These are phyloP conservation scores for Botrytis hyacinthi DNA, from an alignment of 2,329 filamentous ascomycete genomes.

Conservation along the genomic window DNA sequence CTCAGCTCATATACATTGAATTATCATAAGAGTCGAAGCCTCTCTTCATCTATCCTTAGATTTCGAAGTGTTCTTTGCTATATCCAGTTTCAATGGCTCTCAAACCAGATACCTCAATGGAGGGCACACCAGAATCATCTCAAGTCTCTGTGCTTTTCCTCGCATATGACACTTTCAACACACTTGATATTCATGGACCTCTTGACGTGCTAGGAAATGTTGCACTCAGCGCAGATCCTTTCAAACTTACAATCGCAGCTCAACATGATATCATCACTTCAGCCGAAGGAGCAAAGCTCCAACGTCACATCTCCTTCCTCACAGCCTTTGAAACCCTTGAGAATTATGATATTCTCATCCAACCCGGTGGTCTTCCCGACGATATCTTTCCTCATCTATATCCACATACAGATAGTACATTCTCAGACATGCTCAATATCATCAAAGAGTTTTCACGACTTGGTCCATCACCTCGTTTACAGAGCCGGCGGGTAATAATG, in stretches of 20 bases:
- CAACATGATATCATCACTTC: conserved; percentile 10
- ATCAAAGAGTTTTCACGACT: conserved; percentile 76
- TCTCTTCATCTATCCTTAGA: not conserved
- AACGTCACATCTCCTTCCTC: conserved; percentile 61
- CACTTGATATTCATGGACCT: conserved; percentile 18
- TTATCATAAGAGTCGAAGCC: not conserved
- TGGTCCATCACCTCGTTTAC: conserved; percentile 72
- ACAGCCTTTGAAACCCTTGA: conserved; percentile 64
- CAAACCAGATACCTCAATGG: conserved; percentile 7
- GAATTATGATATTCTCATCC: conserved; percentile 70
- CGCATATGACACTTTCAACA: conserved; percentile 20
- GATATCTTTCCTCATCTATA: conserved; percentile 48
- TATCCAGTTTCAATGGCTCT: not conserved
- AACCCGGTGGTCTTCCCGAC: conserved; percentile 66
- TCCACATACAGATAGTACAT: conserved; percentile 47
- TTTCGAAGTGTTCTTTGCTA: not conserved
- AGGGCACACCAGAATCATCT: not conserved
- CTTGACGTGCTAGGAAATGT: conserved; percentile 15
- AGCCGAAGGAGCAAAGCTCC: conserved; percentile 10
- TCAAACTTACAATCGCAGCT: conserved; percentile 19
- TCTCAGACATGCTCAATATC: conserved; percentile 65
- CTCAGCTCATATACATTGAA: not conserved
- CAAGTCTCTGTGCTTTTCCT: conserved; percentile 18
- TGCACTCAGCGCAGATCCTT: conserved; percentile 4
- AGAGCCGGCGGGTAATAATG: conserved; percentile 66